Base-by-base conservation (phyloP, 257 asterid genomes). In the Orobanche coerulescens region DNA sequence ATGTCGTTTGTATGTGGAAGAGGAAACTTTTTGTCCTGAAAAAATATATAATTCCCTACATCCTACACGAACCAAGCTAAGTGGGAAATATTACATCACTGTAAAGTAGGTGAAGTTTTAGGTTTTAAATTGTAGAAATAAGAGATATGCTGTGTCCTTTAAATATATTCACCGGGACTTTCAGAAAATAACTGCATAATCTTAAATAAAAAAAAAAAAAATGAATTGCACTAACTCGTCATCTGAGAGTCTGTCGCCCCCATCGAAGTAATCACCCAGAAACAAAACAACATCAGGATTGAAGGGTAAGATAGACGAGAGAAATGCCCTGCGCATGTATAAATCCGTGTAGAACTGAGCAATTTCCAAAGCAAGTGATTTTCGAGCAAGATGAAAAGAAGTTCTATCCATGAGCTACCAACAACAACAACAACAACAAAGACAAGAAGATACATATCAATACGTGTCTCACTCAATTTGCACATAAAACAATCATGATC, bases 241-340 rank as follows among this genome's bases (percentile, higher is more conserved):
- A 66, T 93, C 86, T 13, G 94, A 76, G 16, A 93, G 78, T 33
- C 70, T 30, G 40, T 69, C 66, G 6, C 95, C 94, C 48, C 98
- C 98, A 67, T 93, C 97, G 63, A 89, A 86, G 72, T 93, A 81
- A 76, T 89, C 98, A 26, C 98, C 98, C 42, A 93, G 81, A 76
- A 93, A 93, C 82, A 93, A 72, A 74, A 93, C 55, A 40, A 72
- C 77, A 70, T 88, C 95, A 3, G 98, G 97, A 25, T 81, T 73
- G 75, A 87, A 86, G 65, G 97, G 91, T 60, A 89, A 67, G 61
- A 93, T 70, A 39, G 98, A 93, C 13, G 87, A 80, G n/a, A 86
- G 66, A 73, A 88, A 81, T 1, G 89, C 95, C 81, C 98, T 82
- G 62, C 98, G 97, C 96, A 93, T 93, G 79, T 72, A 88, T 66